A percentile compares a stretch with the other conserved stretches of the same genome.
phyloP scores from a whole-genome alignment of 495 filamentous ascomycete genomes.

The Penicillium robsamsonii region DNA sequence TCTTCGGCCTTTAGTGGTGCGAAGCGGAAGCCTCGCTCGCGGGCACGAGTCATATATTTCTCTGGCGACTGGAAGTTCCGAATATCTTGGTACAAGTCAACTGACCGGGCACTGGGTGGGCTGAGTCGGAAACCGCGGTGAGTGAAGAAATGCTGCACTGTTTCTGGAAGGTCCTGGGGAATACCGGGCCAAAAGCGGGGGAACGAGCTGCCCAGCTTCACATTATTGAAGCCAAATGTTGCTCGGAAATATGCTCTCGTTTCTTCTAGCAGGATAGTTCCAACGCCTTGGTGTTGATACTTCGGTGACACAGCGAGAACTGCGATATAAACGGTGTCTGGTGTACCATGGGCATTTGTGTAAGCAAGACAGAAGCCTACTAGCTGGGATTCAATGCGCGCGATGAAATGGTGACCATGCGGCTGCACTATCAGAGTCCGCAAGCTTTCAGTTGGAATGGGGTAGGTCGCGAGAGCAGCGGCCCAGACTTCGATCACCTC shows the following conservation, averaged over 20 bases:
- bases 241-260: conserved; percentile 31
- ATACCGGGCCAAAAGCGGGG: conserved; percentile 52
- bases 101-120: conserved; percentile 27
- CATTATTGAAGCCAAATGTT: conserved; percentile 22
- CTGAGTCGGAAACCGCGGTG: conserved; percentile 45
- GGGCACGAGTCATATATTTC: conserved; percentile 37
- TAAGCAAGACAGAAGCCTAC: conserved; percentile 48
- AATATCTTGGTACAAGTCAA: conserved; percentile 47
- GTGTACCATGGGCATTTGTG: conserved; percentile 23
- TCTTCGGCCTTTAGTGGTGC: conserved; percentile 36
- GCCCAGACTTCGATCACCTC: conserved; percentile 37
- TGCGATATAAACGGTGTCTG: conserved; percentile 33
- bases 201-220: conserved; percentile 44
- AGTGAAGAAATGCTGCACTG: conserved; percentile 42
- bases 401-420: conserved; percentile 39
- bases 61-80: conserved; percentile 34
- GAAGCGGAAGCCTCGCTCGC: conserved; percentile 39
- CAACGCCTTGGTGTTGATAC: conserved; percentile 42
- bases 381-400: conserved; percentile 26
- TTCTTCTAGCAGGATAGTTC: conserved; percentile 40
- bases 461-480: conserved; percentile 42
- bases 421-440: conserved; percentile 25
- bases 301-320: conserved; percentile 43
- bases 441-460: conserved; percentile 29
- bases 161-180: conserved; percentile 38